These are phyloP conservation scores for Leptographium wingfieldii DNA, from an alignment of 2,329 filamentous ascomycete species.

Conservation along the genomic window DNA sequence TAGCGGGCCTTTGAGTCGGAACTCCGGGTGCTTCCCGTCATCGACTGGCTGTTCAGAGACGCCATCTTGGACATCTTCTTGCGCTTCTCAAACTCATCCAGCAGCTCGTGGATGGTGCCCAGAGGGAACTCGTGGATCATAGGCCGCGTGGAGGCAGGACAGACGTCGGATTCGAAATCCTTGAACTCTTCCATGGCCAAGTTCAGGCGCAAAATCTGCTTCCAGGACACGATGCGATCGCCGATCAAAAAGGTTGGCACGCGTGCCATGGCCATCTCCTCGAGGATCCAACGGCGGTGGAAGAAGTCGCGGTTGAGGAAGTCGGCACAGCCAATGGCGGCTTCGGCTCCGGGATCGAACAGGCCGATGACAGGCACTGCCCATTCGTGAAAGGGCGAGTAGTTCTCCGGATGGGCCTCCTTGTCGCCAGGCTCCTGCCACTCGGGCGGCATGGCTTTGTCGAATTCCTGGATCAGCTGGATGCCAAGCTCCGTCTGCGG, in stretches of 20 bases:
- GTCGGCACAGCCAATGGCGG: neutral
- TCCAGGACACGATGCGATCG: neutral
- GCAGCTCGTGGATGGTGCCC: neutral
- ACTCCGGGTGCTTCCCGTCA: neutral
- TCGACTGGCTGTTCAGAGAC: neutral
- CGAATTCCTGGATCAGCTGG: neutral
- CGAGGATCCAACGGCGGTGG: slow-evolving; percentile 1
- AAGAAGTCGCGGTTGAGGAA: neutral
- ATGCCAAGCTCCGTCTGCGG: neutral
- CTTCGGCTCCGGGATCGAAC: neutral
- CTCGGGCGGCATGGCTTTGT: neutral
- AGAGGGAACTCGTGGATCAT: slow-evolving; percentile 1
- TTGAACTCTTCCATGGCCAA: slow-evolving; percentile 2
- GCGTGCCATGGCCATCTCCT: slow-evolving; percentile 3
- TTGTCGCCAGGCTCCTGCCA: slow-evolving; percentile 2
- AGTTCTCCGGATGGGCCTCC: neutral
- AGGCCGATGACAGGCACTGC: neutral
- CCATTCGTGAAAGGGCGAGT: neutral
- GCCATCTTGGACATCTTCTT: neutral
- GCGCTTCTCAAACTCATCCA: neutral
- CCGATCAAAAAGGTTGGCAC: neutral
- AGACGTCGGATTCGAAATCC: neutral
- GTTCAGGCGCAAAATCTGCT: neutral
- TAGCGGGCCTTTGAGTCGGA: neutral
- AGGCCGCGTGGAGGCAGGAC: neutral